A percentile compares a stretch with the other conserved stretches of the same genome.
Evolutionary conservation across 106 monocot genomes (phyloP).

Genomic region (Acanthochlamys bracteata): DNA sequence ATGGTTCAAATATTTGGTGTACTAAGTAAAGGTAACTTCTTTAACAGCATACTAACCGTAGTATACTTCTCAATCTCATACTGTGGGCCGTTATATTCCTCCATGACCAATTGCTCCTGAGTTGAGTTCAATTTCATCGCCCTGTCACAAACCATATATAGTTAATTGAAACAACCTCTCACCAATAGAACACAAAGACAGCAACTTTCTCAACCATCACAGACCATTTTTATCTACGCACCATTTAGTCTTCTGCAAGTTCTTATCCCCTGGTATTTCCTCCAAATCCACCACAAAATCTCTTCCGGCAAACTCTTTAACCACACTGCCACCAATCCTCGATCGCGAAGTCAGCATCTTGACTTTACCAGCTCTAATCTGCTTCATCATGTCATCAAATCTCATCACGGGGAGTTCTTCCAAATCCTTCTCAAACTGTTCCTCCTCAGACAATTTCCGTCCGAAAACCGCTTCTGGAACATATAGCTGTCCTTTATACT

Average conservation of each 20-base stretch:
- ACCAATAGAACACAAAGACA: background rate
- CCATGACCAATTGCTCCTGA: slow-evolving; percentile 33
- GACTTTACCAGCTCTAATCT: slow-evolving; percentile 48
- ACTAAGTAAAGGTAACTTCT: too few species aligned
- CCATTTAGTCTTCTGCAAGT: slow-evolving; percentile 55
- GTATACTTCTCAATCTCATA: slow-evolving; percentile 80
- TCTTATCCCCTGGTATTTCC: slow-evolving; percentile 62
- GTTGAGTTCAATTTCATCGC: slow-evolving; percentile 42
- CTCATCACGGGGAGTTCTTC: slow-evolving; percentile 49
- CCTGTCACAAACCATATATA: slow-evolving; percentile 26
- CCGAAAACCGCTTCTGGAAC: slow-evolving; percentile 71
- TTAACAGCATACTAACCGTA: slow-evolving; percentile 32
- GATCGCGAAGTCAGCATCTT: slow-evolving; percentile 59
- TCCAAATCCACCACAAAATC: slow-evolving; percentile 71
- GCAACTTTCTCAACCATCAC: too few species aligned
- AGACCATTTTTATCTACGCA: too few species aligned
- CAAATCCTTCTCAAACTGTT: slow-evolving; percentile 51
- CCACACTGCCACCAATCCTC: background rate
- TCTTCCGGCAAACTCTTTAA: slow-evolving; percentile 15
- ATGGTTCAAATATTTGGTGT: too few species aligned
- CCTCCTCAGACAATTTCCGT: slow-evolving; percentile 55
- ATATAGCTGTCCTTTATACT: slow-evolving; percentile 68
- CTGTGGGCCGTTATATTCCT: slow-evolving; percentile 51
- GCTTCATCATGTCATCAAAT: slow-evolving; percentile 61
- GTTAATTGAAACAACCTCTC: background rate